These are phyloP conservation scores for Hyaloscypha finlandica DNA, from an alignment of 495 filamentous ascomycete species.

Conservation along the genomic window DNA sequence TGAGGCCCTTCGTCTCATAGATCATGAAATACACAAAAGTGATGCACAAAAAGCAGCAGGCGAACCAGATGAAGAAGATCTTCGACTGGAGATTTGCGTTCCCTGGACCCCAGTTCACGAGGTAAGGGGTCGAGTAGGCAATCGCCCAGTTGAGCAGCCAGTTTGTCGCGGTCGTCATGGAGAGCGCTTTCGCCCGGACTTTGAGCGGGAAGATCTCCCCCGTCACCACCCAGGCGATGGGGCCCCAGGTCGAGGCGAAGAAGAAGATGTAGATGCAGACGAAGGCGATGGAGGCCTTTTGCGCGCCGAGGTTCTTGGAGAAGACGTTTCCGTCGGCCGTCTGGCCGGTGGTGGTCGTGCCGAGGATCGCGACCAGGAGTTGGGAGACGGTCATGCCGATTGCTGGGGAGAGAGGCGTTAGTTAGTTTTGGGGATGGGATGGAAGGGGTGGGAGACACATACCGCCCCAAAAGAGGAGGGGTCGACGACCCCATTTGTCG, in stretches of 20 bases:
- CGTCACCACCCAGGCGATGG: conserved; percentile 63
- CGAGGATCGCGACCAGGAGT: conserved; percentile 68
- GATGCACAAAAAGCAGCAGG: conserved; percentile 69
- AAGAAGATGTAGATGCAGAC: conserved; percentile 76
- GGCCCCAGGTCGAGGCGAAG: conserved; percentile 78
- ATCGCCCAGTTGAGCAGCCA: conserved; percentile 77
- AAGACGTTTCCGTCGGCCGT: conserved; percentile 37
- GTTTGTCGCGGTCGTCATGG: conserved; percentile 77
- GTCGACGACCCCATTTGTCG: conserved; percentile 72
- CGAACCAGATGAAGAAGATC: conserved; percentile 84
- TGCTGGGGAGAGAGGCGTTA: conserved; percentile 27
- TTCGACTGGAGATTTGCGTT: conserved; percentile 73
- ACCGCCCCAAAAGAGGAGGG: conserved; percentile 67
- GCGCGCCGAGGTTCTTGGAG: conserved; percentile 43
- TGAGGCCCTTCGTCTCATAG: conserved; percentile 84
- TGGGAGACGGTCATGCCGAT: conserved; percentile 70
- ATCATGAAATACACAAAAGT: conserved; percentile 76
- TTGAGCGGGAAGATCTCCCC: conserved; percentile 78
- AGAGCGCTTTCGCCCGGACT: conserved; percentile 69
- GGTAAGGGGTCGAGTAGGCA: conserved; percentile 74
- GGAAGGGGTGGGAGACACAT: neutral
- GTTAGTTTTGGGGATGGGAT: neutral
- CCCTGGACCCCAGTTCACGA: conserved; percentile 67
- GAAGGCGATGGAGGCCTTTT: conserved; percentile 46
- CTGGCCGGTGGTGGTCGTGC: conserved; percentile 54